A percentile compares a stretch with the other conserved stretches of the same genome.
These are phyloP conservation scores for Ceratopteris richardii DNA, from an alignment of 75 land plant genomes.

Conservation along the genomic window DNA sequence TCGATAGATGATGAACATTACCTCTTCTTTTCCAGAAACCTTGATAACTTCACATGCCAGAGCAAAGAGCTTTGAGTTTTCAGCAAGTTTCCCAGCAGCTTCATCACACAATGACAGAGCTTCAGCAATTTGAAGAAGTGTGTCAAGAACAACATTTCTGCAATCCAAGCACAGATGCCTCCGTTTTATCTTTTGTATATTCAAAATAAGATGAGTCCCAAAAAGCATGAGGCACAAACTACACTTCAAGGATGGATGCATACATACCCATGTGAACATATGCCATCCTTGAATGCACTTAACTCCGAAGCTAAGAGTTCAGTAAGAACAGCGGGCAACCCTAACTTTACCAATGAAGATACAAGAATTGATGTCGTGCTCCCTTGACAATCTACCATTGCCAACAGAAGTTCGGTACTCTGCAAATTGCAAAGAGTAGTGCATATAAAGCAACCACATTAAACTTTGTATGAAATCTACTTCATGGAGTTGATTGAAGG, in stretches of 20 bases:
- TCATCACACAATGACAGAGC: slow-evolving; percentile 34
- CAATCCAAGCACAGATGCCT: neutral
- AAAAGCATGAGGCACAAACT: too few relatives aligned
- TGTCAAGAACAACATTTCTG: slow-evolving; percentile 34
- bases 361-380: slow-evolving; percentile 39
- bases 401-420: slow-evolving; percentile 54
- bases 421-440: slow-evolving; percentile 14
- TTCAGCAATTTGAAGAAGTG: slow-evolving; percentile 33
- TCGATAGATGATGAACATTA: neutral
- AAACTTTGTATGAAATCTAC: too few relatives aligned
- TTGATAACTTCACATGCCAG: slow-evolving; percentile 31
- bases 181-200: too few relatives aligned
- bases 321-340: slow-evolving; percentile 40
- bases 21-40: slow-evolving; percentile 33
- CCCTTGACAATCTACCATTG: slow-evolving; percentile 51
- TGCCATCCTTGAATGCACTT: slow-evolving; percentile 26
- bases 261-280: neutral
- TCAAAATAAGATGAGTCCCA: too few relatives aligned
- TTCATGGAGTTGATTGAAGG: too few relatives aligned
- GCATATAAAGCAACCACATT: too few relatives aligned
- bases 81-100: slow-evolving; percentile 25
- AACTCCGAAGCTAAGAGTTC: slow-evolving; percentile 53
- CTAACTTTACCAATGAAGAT: slow-evolving; percentile 47
- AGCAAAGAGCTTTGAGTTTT: slow-evolving; percentile 19
- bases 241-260: too few relatives aligned